A percentile compares a stretch with the other conserved stretches of the same genome.
These are phyloP conservation scores for Nyctanthes arbortristis DNA, from an alignment of 257 asterid genomes.

Conservation along the genomic window DNA sequence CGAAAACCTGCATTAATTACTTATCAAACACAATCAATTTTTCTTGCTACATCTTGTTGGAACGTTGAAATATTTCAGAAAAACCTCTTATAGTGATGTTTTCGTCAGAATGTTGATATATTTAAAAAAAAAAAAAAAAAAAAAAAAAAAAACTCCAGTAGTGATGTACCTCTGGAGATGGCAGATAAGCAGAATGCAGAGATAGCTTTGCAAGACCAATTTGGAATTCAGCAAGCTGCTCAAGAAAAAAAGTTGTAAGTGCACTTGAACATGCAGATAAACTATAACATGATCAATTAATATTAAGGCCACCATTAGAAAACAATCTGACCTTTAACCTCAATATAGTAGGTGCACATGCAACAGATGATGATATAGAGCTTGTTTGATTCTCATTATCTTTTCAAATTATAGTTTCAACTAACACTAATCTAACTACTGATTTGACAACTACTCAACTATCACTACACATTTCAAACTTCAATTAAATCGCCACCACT, in stretches of 20 bases:
- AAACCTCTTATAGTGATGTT: too few relatives aligned
- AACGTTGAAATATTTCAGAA: slow-evolving; percentile 3
- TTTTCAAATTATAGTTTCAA: too few relatives aligned
- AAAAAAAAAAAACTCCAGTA: slow-evolving; percentile 12
- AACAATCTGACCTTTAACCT: slow-evolving; percentile 1
- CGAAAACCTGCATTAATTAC: slow-evolving; percentile 62
- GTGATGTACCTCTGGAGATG: slow-evolving; percentile 78
- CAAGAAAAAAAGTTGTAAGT: slow-evolving; percentile 31
- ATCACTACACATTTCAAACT: too few relatives aligned
- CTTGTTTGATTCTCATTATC: too few relatives aligned
- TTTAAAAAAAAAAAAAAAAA: slow-evolving; percentile 4
- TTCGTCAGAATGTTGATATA: neutral
- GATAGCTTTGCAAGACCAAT: slow-evolving; percentile 93
- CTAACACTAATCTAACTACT: too few relatives aligned
- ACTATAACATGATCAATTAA: slow-evolving; percentile 8
- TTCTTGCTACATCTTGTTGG: slow-evolving; percentile 13
- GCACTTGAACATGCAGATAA: slow-evolving; percentile 16
- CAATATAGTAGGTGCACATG: neutral
- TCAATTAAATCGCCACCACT: too few relatives aligned
- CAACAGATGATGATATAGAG: too few relatives aligned
- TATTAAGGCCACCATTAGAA: slow-evolving; percentile 15
- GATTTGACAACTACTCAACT: too few relatives aligned
- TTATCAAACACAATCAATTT: slow-evolving; percentile 16
- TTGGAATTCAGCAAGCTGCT: slow-evolving; percentile 92
- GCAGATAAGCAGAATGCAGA: slow-evolving; percentile 53